Evolutionary conservation across 257 asterid species (phyloP).

Genomic region (Marsdenia floribunda): DNA sequence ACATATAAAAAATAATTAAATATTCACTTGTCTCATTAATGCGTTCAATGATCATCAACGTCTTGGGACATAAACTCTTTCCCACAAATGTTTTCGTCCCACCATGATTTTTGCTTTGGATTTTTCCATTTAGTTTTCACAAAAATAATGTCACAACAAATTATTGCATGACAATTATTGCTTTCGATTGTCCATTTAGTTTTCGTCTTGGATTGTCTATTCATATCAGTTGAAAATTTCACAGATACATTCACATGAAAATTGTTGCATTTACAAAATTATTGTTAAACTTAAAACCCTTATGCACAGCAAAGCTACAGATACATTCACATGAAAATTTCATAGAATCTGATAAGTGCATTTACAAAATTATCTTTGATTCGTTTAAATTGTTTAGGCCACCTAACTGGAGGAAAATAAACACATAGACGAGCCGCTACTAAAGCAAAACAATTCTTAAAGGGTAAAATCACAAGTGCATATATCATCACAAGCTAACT

Average conservation of each 20-base stretch:
- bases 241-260: too few species aligned
- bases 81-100: constrained; percentile 22
- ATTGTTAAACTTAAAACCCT: too few species aligned
- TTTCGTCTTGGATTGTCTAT: too few species aligned
- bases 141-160: too few species aligned
- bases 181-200: too few species aligned
- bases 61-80: constrained; percentile 15
- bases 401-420: background rate
- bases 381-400: background rate
- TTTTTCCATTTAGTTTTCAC: constrained; percentile 18
- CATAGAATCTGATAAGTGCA: background rate
- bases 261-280: too few species aligned
- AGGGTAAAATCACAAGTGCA: background rate
- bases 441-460: background rate
- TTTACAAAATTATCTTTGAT: background rate
- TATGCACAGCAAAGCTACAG: too few species aligned
- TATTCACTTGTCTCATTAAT: background rate
- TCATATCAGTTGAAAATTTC: too few species aligned
- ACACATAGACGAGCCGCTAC: too few species aligned
- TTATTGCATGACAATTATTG: too few species aligned
- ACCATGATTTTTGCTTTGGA: constrained; percentile 21
- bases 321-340: background rate
- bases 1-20: background rate
- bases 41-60: constrained; percentile 10
- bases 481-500: background rate